These are phyloP conservation scores for Thraustochytrium striatum DNA, from an alignment of 352 stramenopile species.

Conservation along the genomic window DNA sequence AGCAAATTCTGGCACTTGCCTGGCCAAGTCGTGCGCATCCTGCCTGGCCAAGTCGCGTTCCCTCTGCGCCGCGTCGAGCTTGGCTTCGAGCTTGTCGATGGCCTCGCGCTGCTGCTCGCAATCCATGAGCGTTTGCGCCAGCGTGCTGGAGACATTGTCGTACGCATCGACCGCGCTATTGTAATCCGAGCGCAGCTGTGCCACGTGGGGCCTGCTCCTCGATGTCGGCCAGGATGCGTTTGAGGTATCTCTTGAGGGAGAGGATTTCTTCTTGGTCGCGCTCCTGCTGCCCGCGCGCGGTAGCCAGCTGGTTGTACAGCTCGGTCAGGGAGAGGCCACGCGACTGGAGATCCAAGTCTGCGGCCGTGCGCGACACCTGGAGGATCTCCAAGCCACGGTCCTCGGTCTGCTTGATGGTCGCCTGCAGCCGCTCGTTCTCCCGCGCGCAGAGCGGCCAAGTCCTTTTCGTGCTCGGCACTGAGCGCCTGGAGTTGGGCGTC, in stretches of 20 bases:
- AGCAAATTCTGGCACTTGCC: slow-evolving; percentile 78
- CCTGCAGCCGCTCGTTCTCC: slow-evolving; percentile 64
- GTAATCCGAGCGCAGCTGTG: slow-evolving; percentile 79
- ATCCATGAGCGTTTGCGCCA: not conserved
- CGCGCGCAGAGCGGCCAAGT: not conserved
- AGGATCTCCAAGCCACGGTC: slow-evolving; percentile 62
- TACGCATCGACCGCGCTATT: slow-evolving; percentile 69
- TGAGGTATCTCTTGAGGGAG: slow-evolving; percentile 78
- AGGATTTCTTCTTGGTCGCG: slow-evolving; percentile 73
- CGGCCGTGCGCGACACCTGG: slow-evolving; percentile 62
- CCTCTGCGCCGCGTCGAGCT: slow-evolving; percentile 62
- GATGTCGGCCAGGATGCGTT: slow-evolving; percentile 84
- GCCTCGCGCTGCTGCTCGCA: slow-evolving; percentile 58
- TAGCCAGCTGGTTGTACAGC: slow-evolving; percentile 77
- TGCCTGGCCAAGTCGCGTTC: slow-evolving; percentile 66
- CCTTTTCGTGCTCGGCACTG: not conserved
- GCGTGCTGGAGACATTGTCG: not conserved
- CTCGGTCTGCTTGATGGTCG: slow-evolving; percentile 68
- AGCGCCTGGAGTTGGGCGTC: not conserved
- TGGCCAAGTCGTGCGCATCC: slow-evolving; percentile 75
- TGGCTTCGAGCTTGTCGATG: slow-evolving; percentile 63
- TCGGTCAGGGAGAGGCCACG: slow-evolving; percentile 75
- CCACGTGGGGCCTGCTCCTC: slow-evolving; percentile 82
- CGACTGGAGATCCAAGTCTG: slow-evolving; percentile 64
- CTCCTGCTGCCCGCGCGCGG: slow-evolving; percentile 74